Evolutionary conservation across 2,329 filamentous ascomycete genomes (phyloP), one percentile per base, ranked within the genome.

Genomic region (Gremmenia infestans): DNA sequence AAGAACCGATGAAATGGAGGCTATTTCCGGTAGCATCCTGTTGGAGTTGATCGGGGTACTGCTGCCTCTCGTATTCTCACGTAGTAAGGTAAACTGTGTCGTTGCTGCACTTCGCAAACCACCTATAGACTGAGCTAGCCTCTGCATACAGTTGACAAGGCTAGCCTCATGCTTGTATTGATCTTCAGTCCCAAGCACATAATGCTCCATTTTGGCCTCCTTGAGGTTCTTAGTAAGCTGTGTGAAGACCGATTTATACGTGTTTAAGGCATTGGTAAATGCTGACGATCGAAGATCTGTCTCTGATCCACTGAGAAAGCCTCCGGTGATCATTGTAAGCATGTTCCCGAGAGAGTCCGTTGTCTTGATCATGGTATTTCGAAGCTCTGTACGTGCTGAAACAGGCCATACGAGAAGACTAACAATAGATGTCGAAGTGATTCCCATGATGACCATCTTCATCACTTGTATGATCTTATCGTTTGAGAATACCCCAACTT

Each of bases 181-280:
- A 54, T 80, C 81, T 69, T 96, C 92, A 2, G 83, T 86, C 1
- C 93, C 93, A 4, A 91, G 71, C 2, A 92, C 75, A 67, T 89
- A 96, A 67, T 96, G 89, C 71, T 97, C 93, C 56, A 90, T 86
- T 69, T 93, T 96, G 14, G 92, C 88, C 71, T 97, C 93, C 60
- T 84, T 82, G 12, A 96, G 76, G 58, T 89, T 87, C 68, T 87
- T 89, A 51, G 87, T 83, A 70, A 97, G 85, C 37, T 83, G 79
- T 14, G 80, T 77, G 66, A 91, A 86, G 1, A 84, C 83, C 4
- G 81, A 77, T 61, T 82, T 84, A 72, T 91, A 93, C 42, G 77
- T 77, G 2, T 78, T 74, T 14, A 81, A 81, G 37, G 86, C 81
- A 51, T 80, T 77, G 43, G 79, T 72, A 68, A 91, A 93, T 12